Evolutionary conservation across 768 basidiomycete genomes (phyloP), one percentile per base, ranked within the genome.

Genomic region (Pleurotus citrinopileatus): DNA sequence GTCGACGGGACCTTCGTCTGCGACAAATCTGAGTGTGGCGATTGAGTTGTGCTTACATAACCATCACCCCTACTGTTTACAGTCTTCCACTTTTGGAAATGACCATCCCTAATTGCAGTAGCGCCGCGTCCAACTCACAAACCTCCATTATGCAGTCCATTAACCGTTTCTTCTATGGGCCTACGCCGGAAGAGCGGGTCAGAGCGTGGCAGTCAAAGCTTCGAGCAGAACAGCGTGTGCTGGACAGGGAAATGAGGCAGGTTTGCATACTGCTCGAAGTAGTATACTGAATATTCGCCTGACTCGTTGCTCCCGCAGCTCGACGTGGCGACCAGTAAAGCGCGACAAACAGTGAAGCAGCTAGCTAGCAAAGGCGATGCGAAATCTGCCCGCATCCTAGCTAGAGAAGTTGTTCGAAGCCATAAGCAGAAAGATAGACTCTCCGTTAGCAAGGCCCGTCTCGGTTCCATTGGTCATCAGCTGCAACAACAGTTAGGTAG

Each of bases 221-320:
- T 52, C 87, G 91, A 51, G 70, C 80, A 54, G 92, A 98, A 68
- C 79, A 84, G 64, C 82, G 97, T 22, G 78, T 80, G 56, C 71
- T 99, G 54, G 97, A 99, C 59, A 78, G 93, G 70, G 97, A 98
- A 77, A 94, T 94, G 78, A 87, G 87, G 76, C 91, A 96, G 87
- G 95, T 96, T 73, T 72, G 83, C 54, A 61, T 43, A 42, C 43
- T 38, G 52, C 48, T 54, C 56, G 42, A 55, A 38, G 15, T 48
- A 53, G 37, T 55, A 60, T 54, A 55, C 55, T 48, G 52, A 55
- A 19, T 2, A 15, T 12, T n/a, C 60, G 48, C 56, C 56, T 59
- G 44, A 61, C 59, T 55, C 48, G 50, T 57, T 17, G 48, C 25
- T 58, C 44, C 42, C 61, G 42, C 57, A 97, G 91, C 81, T 98